These are phyloP conservation scores for Fomes fomentarius DNA, from an alignment of 1,284 basidiomycete genomes.

Conservation along the genomic window DNA sequence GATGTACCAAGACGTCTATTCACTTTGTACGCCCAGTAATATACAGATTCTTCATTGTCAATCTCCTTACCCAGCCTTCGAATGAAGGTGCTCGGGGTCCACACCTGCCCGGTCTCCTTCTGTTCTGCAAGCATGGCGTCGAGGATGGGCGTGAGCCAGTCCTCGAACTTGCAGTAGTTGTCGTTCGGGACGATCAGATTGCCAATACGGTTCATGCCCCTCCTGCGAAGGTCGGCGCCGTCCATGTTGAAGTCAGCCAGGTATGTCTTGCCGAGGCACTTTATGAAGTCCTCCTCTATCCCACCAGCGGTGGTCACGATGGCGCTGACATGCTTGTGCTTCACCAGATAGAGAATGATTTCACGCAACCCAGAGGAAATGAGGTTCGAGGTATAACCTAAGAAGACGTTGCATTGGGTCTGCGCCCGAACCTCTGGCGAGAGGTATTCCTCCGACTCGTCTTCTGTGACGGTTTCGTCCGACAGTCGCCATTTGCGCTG, in stretches of 20 bases:
- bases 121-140: constrained; percentile 94
- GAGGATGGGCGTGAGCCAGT: constrained; percentile 96
- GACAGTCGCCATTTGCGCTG: constrained; percentile 85
- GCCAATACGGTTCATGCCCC: constrained; percentile 97
- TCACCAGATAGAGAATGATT: constrained; percentile 91
- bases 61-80: constrained; percentile 94
- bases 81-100: constrained; percentile 97
- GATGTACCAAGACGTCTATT: constrained; percentile 39
- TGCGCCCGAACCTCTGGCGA: constrained; percentile 63
- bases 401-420: constrained; percentile 86
- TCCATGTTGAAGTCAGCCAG: constrained; percentile 93
- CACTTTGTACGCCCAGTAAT: constrained; percentile 99
- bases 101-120: constrained; percentile 69
- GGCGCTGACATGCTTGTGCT: constrained; percentile 89
- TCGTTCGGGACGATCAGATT: constrained; percentile 98
- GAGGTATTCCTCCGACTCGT: constrained; percentile 69
- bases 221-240: constrained; percentile 84
- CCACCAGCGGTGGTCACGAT: constrained; percentile 98
- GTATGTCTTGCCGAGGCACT: constrained; percentile 96
- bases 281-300: constrained; percentile 99
- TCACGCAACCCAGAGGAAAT: constrained; percentile 98
- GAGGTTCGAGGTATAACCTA: constrained; percentile 98
- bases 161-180: constrained; percentile 99
- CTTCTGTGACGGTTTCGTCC: constrained; percentile 71
- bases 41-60: constrained; percentile 94